phyloP scores from a whole-genome alignment of 257 asterid species.

The Nicotiana tabacum region DNA sequence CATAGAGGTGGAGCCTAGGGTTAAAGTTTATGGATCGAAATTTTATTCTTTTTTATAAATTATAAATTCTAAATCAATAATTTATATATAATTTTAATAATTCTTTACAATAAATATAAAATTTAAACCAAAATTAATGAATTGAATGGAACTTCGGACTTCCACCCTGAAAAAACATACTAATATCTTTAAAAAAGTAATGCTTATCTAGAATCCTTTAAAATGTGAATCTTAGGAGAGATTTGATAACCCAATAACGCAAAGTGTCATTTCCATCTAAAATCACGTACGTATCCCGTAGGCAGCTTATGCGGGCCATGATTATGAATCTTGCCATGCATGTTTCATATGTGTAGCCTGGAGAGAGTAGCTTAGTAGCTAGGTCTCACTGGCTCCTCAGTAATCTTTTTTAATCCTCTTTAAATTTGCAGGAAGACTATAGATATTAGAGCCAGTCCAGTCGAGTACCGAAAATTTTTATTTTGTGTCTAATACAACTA shows the following conservation, averaged over 20 bases:
- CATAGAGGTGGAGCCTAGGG: too few species aligned
- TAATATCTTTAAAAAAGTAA: background rate
- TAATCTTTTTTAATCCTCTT: background rate
- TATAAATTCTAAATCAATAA: too few species aligned
- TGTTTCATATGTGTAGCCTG: slow-evolving; percentile 3
- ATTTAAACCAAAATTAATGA: too few species aligned
- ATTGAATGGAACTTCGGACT: too few species aligned
- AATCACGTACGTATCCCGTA: background rate
- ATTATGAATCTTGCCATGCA: slow-evolving; percentile 5
- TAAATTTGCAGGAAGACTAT: background rate
- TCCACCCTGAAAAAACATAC: too few species aligned
- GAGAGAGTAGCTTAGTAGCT: slow-evolving; percentile 3
- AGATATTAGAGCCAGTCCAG: background rate
- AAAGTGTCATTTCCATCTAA: background rate
- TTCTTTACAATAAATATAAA: too few species aligned
- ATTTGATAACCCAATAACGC: background rate
- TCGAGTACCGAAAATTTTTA: background rate
- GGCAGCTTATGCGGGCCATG: background rate
- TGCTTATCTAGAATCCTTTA: background rate
- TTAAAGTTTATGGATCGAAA: too few species aligned
- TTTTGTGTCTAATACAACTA: too few species aligned
- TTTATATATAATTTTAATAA: too few species aligned
- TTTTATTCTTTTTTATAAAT: too few species aligned
- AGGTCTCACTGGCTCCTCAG: background rate
- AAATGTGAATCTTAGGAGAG: background rate